These are phyloP conservation scores for Firmiana major DNA, from an alignment of 345 rosid genomes.

Conservation along the genomic window DNA sequence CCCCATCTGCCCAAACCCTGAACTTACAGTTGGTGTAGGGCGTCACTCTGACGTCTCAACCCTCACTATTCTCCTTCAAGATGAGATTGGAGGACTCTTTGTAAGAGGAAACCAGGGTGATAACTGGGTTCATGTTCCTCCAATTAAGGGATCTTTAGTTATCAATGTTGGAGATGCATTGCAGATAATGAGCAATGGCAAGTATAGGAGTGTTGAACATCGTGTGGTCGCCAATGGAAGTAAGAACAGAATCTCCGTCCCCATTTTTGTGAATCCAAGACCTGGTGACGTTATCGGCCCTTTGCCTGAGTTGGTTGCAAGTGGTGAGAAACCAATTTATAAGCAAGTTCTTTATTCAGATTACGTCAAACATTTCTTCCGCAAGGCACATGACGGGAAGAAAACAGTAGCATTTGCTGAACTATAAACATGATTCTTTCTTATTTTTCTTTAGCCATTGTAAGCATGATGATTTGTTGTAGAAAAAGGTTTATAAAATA, in stretches of 20 bases:
- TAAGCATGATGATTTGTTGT: neutral
- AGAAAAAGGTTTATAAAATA: neutral
- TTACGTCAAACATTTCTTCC: constrained; percentile 23
- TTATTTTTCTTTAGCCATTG: too few species aligned
- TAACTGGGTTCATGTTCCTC: constrained; percentile 30
- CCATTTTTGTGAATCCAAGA: constrained; percentile 22
- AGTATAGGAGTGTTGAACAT: constrained; percentile 23
- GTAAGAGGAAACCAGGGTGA: neutral
- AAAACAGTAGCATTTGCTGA: constrained; percentile 12
- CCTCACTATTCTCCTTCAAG: too few species aligned
- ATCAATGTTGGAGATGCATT: constrained; percentile 23
- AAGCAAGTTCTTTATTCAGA: constrained; percentile 20
- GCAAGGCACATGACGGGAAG: constrained; percentile 25
- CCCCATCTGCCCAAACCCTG: constrained; percentile 24
- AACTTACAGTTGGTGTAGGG: constrained; percentile 14
- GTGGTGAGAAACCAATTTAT: constrained; percentile 9
- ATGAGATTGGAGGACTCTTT: too few species aligned
- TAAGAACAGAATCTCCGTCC: constrained; percentile 26
- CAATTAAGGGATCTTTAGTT: constrained; percentile 24
- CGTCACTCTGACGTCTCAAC: constrained; percentile 8
- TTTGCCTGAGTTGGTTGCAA: constrained; percentile 6
- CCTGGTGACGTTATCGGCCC: neutral
- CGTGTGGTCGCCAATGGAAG: constrained; percentile 16
- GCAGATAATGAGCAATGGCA: constrained; percentile 21
- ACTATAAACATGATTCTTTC: neutral